Base-by-base conservation (phyloP, 306 rosid species). In the Rubus idaeus region DNA sequence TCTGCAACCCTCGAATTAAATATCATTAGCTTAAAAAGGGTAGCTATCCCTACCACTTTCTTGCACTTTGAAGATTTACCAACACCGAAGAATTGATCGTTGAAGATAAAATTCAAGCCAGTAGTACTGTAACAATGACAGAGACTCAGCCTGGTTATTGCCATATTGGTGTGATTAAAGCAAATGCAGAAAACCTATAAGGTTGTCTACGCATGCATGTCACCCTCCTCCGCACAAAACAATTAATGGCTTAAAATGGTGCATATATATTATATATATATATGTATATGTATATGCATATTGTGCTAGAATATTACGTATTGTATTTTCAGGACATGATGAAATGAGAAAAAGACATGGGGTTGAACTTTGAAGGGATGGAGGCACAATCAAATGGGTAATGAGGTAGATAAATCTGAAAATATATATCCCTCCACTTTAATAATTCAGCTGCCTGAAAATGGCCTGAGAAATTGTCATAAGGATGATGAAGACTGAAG, bases 351-450 rank as follows among this genome's bases (percentile, higher is more conserved):
- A n/a, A 20, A 55, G 12, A 50, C 39, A 41, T 39, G 50, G 35
- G 46, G 40, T 60, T 10, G 63, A 60, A 30, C n/a, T 30, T 26
- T 61, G 8, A 1, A 63, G 49, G 12, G 45, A 58, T 45, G 50
- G 80, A 60, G 49, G 50, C 74, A 13, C 85, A 81, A 86, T 84
- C 82, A 87, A 87, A 80, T 77, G 77, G 65, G 41, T 67, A 8
- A 26, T 12, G 52, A 76, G 44, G 44, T 4, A 37, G 16, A 12
- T 13, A 17, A 8, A 49, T 63, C 45, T 35, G 42, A 52, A 18
- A 10, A 4, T 20, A 21, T 26, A 10, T 37, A 51, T 72, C n/a
- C 21, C 52, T 11, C 35, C 17, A 5, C 67, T 30, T 61, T 13
- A 64, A 64, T 64, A 64, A 64, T 40, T 42, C 7, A 16, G 44